A percentile compares a stretch with the other conserved stretches of the same genome.
Conservation (phyloP, 2,329 filamentous ascomycete genomes). For the Aspergillus piperis region DNA sequence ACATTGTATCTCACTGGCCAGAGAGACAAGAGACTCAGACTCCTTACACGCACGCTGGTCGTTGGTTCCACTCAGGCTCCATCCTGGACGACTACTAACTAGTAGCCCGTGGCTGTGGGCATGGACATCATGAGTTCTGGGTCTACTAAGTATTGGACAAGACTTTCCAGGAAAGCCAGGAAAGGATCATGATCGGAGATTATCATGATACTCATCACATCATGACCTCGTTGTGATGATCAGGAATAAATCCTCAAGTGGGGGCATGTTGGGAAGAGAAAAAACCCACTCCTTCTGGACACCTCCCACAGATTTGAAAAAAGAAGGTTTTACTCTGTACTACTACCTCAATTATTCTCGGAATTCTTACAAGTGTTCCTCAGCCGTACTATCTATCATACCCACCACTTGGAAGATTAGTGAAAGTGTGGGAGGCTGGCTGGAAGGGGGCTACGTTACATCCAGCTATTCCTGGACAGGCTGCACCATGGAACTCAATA, state of each 20-base stretch:
- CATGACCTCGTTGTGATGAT: not conserved
- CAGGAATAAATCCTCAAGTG: not conserved
- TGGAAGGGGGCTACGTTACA: not conserved
- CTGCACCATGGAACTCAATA: not conserved
- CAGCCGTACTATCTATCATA: not conserved
- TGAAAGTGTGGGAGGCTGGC: not conserved
- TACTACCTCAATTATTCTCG: not conserved
- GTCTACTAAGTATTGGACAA: too few species aligned
- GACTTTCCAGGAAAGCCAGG: not conserved
- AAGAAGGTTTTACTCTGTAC: too few species aligned
- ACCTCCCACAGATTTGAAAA: too few species aligned
- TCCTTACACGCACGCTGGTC: not conserved
- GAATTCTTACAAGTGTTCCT: not conserved
- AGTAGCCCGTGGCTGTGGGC: not conserved
- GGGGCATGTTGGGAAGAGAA: not conserved
- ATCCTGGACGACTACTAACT: not conserved
- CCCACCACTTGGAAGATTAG: not conserved
- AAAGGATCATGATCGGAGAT: conserved; percentile 3
- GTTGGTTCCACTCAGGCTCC: not conserved
- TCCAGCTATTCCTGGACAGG: not conserved
- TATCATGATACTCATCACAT: not conserved
- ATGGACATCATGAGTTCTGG: not conserved
- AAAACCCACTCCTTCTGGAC: too few species aligned
- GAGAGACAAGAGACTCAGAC: too few species aligned
- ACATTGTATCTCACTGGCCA: too few species aligned